These are phyloP conservation scores for Leishmania aethiopica DNA, from an alignment of 208 protist genomes.

Conservation along the genomic window DNA sequence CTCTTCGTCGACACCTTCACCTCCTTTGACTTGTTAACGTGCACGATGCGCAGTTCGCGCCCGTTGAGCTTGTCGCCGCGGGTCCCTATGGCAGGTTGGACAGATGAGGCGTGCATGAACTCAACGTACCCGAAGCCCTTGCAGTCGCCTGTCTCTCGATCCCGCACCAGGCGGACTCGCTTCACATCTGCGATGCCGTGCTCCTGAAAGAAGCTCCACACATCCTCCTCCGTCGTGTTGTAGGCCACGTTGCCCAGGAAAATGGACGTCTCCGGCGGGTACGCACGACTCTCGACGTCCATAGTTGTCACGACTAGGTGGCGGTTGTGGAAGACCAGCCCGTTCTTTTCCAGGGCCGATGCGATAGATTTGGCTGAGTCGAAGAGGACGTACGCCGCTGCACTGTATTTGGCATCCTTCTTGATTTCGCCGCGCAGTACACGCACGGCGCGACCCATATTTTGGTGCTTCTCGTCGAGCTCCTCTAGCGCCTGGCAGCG, in stretches of 20 bases:
- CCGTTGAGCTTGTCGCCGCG: constrained; percentile 71
- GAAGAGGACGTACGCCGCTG: constrained; percentile 90
- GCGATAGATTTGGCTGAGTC: constrained; percentile 31
- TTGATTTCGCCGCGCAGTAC: constrained; percentile 86
- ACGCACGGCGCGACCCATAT: constrained; percentile 77
- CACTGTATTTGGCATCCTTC: constrained; percentile 80
- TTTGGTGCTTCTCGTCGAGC: constrained; percentile 38
- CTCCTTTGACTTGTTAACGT: constrained; percentile 86
- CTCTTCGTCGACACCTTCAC: constrained; percentile 53
- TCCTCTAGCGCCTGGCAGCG: constrained; percentile 77
- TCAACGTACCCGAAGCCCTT: constrained; percentile 94
- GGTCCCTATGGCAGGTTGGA: constrained; percentile 64
- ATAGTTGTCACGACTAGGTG: constrained; percentile 87
- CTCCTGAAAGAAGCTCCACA: constrained; percentile 86
- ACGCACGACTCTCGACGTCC: constrained; percentile 61
- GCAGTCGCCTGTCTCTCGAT: constrained; percentile 77
- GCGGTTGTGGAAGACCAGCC: constrained; percentile 72
- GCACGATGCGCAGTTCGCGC: constrained; percentile 82
- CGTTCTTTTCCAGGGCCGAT: constrained; percentile 56
- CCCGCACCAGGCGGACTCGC: constrained; percentile 84
- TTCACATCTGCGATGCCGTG: constrained; percentile 80
- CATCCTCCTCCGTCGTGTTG: constrained; percentile 77
- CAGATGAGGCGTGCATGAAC: constrained; percentile 59
- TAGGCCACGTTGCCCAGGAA: constrained; percentile 92
- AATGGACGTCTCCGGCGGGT: constrained; percentile 84